Base-by-base conservation (phyloP, 805 yeast genomes). In the Wickerhamiella bombiphila region DNA sequence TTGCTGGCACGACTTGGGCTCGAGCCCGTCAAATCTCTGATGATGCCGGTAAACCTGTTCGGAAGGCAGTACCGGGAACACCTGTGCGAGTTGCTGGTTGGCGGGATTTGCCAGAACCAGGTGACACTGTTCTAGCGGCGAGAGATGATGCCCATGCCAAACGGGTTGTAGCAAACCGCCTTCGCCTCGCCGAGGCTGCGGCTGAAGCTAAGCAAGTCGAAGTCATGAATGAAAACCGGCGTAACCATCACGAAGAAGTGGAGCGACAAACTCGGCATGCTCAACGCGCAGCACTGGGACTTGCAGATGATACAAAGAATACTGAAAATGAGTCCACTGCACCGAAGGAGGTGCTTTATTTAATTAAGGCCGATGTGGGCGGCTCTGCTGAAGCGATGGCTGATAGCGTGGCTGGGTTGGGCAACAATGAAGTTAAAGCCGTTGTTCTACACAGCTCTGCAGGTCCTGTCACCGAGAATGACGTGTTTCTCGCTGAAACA, bases 31-130 rank as follows among this genome's bases (percentile, higher is more conserved):
- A 77, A 14, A 70, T 91, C 69, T 68, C 67, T 39, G 80, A 83
- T 56, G 94, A 83, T 46, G 54, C 61, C 40, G 86, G 88, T 3
- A 73, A 73, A 45, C 40, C 64, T 0, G 57, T 83, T 6, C 70
- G 73, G 41, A 42, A 56, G 22, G 96, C 94, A 0, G 71, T 73
- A 1, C 97, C 98, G 0, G 77, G 94, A 0, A 76, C 80, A 6
- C 95, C 97, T 0, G 93, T 82, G 1, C 93, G 83, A 50, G 66
- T 91, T 5, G 69, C 81, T 54, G 98, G 98, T 1, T 91, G 98
- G 98, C 85, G 80, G 53, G 86, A 75, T 25, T 60, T 86, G 26
- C 97, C 97, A 0, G 80, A 72, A 37, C 91, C 94, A 8, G 98
- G 98, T 7, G 94, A 83, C 44, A 72, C 72, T 45, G 74, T 81